phyloP scores from a whole-genome alignment of 352 stramenopile species.

The Globisporangium megalacanthum region DNA sequence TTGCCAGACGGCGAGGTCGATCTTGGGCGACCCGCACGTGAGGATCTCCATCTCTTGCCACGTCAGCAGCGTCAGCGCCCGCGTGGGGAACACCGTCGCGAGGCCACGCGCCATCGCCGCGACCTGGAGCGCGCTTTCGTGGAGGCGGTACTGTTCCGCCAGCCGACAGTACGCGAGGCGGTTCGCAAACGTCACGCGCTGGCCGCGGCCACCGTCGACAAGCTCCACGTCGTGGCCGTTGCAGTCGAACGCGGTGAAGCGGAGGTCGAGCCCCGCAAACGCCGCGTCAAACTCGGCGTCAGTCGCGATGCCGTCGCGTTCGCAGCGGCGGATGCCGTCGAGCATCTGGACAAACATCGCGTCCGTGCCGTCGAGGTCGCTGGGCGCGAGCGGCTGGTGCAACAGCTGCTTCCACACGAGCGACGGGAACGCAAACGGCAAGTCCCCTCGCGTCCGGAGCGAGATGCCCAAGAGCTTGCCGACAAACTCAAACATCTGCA shows the following conservation, averaged over 20 bases:
- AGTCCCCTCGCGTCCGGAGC: slow-evolving; percentile 89
- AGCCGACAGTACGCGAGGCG: slow-evolving; percentile 79
- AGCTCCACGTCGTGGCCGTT: slow-evolving; percentile 83
- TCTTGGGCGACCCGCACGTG: slow-evolving; percentile 87
- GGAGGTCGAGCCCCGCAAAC: slow-evolving; percentile 72
- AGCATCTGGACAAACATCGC: slow-evolving; percentile 89
- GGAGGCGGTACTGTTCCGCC: slow-evolving; percentile 73
- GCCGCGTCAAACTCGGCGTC: slow-evolving; percentile 74
- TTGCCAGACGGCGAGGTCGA: slow-evolving; percentile 86
- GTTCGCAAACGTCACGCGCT: slow-evolving; percentile 80
- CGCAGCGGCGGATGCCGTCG: slow-evolving; percentile 79
- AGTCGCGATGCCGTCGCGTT: slow-evolving; percentile 73
- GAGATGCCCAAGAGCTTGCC: slow-evolving; percentile 93
- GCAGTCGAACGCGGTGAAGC: slow-evolving; percentile 80
- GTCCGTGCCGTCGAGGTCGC: slow-evolving; percentile 88
- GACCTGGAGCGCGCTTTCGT: slow-evolving; percentile 67
- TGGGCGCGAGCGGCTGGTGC: slow-evolving; percentile 59
- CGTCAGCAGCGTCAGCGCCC: slow-evolving; percentile 85
- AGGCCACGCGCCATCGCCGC: slow-evolving; percentile 78
- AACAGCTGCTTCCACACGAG: slow-evolving; percentile 94
- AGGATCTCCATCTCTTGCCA: slow-evolving; percentile 91
- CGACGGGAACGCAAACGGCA: slow-evolving; percentile 89
- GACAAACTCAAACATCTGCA: slow-evolving; percentile 93
- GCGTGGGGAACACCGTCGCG: slow-evolving; percentile 75
- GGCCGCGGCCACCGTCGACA: slow-evolving; percentile 53